A percentile compares a stretch with the other conserved stretches of the same genome.
phyloP scores from a whole-genome alignment of 352 stramenopile genomes.

The Pythium angustatum region DNA sequence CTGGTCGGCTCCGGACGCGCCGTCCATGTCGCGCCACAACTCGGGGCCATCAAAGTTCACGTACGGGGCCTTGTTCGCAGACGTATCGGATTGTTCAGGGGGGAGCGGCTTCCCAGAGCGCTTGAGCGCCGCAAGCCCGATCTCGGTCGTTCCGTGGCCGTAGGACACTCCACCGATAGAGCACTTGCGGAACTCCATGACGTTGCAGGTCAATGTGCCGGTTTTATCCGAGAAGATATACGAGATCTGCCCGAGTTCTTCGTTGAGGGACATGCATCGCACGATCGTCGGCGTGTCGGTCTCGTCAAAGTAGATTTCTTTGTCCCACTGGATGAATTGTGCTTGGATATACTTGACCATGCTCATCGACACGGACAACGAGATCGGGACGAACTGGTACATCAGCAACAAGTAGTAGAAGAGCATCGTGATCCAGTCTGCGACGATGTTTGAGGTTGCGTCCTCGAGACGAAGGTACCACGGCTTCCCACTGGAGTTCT shows the following conservation, averaged over 20 bases:
- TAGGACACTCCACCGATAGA: slow-evolving; percentile 91
- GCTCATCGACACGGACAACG: slow-evolving; percentile 96
- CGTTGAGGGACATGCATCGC: slow-evolving; percentile 93
- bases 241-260: slow-evolving; percentile 96
- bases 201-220: slow-evolving; percentile 99
- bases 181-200: slow-evolving; percentile 97
- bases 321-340: slow-evolving; percentile 93
- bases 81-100: slow-evolving; percentile 25
- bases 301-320: slow-evolving; percentile 91
- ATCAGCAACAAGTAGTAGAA: slow-evolving; percentile 96
- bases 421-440: slow-evolving; percentile 84
- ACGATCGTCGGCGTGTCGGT: slow-evolving; percentile 89
- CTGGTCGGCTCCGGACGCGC: slow-evolving; percentile 46
- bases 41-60: slow-evolving; percentile 80
- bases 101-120: slow-evolving; percentile 60
- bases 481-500: slow-evolving; percentile 33
- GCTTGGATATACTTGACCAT: slow-evolving; percentile 95
- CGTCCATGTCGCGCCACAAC: slow-evolving; percentile 67
- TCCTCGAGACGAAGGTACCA: slow-evolving; percentile 63
- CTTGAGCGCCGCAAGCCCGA: slow-evolving; percentile 68
- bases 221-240: slow-evolving; percentile 99
- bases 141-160: slow-evolving; percentile 83
- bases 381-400: slow-evolving; percentile 98
- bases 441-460: slow-evolving; percentile 33
- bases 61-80: slow-evolving; percentile 45